Conservation (phyloP, 495 filamentous ascomycete species). For the Trichocladium antarcticum region DNA sequence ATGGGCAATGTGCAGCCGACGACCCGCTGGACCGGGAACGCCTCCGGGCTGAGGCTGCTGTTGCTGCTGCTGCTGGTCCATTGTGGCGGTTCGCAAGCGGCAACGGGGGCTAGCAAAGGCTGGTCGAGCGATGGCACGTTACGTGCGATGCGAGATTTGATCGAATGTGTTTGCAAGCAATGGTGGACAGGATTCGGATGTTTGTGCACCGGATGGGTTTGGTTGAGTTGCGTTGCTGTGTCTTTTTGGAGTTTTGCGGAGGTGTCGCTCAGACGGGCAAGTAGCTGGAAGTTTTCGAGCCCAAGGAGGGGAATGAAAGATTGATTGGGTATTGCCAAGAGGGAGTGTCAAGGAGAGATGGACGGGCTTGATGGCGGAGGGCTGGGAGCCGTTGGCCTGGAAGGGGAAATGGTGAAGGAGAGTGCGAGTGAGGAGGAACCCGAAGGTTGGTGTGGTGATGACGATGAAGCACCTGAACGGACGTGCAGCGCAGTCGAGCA, state of each 20-base stretch:
- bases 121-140: constrained; percentile 35
- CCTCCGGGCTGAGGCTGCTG: constrained; percentile 46
- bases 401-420: constrained; percentile 15
- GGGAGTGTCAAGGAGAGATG: constrained; percentile 25
- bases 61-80: constrained; percentile 64
- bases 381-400: constrained; percentile 13
- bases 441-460: constrained; percentile 18
- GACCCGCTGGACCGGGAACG: constrained; percentile 71
- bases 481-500: constrained; percentile 11
- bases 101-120: constrained; percentile 8
- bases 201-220: not conserved
- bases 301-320: constrained; percentile 29
- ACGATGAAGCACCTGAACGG: constrained; percentile 17
- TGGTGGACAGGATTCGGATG: constrained; percentile 4
- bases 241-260: constrained; percentile 16
- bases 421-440: constrained; percentile 20
- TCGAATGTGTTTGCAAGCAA: constrained; percentile 10
- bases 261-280: constrained; percentile 21
- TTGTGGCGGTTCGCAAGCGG: constrained; percentile 31
- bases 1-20: constrained; percentile 94
- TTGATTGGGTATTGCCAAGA: constrained; percentile 22
- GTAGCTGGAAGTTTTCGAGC: constrained; percentile 17
- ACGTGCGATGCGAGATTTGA: constrained; percentile 32
- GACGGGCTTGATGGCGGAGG: constrained; percentile 11
- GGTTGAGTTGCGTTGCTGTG: constrained; percentile 2